Percentiles rank a stretch among this genome's conserved stretches.
These are phyloP conservation scores for Cucumis cinereus DNA, from an alignment of 306 rosid species.

Conservation along the genomic window DNA sequence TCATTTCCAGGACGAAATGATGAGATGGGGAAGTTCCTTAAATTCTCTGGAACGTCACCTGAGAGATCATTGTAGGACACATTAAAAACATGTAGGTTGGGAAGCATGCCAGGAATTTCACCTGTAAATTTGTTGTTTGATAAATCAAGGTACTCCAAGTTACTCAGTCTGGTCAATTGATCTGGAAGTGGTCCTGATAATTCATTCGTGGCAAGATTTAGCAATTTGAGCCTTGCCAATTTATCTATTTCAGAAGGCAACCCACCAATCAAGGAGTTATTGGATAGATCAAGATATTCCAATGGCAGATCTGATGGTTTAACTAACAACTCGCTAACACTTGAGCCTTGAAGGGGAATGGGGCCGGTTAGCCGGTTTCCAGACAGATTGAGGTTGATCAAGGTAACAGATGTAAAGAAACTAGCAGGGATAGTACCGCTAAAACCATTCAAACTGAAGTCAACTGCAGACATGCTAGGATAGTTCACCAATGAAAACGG, in stretches of 20 bases:
- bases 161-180: slow-evolving; percentile 56
- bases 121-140: slow-evolving; percentile 74
- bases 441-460: slow-evolving; percentile 71
- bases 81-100: slow-evolving; percentile 49
- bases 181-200: slow-evolving; percentile 68
- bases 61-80: slow-evolving; percentile 78
- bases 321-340: slow-evolving; percentile 58
- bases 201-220: slow-evolving; percentile 65
- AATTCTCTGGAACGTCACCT: slow-evolving; percentile 59
- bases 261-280: slow-evolving; percentile 52
- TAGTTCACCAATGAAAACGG: slow-evolving; percentile 42
- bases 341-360: slow-evolving; percentile 56
- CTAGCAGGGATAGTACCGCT: slow-evolving; percentile 63
- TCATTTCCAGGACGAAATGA: slow-evolving; percentile 76
- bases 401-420: slow-evolving; percentile 48
- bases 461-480: slow-evolving; percentile 45
- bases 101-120: slow-evolving; percentile 62
- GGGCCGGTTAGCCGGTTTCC: slow-evolving; percentile 60
- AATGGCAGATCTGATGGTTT: slow-evolving; percentile 39
- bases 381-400: slow-evolving; percentile 70
- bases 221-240: slow-evolving; percentile 62
- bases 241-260: slow-evolving; percentile 64
- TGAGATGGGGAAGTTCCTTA: slow-evolving; percentile 42
- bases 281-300: slow-evolving; percentile 69
- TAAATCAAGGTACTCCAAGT: slow-evolving; percentile 70